Base-by-base conservation (phyloP, 331 rosid species). In the Quercus tomentella region DNA sequence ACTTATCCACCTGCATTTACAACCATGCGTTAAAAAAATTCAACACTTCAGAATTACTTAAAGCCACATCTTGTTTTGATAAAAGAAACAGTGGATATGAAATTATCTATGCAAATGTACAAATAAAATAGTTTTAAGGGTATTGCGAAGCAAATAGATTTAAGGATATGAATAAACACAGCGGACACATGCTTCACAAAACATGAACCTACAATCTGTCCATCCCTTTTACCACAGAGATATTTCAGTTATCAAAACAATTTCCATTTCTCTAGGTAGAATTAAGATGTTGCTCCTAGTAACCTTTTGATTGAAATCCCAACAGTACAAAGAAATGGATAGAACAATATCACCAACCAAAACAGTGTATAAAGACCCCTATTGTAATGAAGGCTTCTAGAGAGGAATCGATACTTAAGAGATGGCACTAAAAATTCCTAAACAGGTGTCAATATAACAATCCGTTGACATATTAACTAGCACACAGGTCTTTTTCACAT, bases 1-100 rank as follows among this genome's bases (percentile, higher is more conserved):
- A 12, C 93, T 91, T 81, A 95, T 92, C 99, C 99, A 95, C 86
- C 99, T 95, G 86, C 88, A 82, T 26, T 58, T 45, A 80, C 79
- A 86, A 86, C 61, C 75, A 76, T 52, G 55, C 3, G n/a, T 49
- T 33, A n/a, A 35, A 35, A 35, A 20, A 33, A 45, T 23, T 11
- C 56, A 31, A 31, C 72, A 73, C 56, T 26, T 79, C 37, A 81
- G 73, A 20, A 7, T 26, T 70, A 28, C 67, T 60, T 63, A 49
- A 63, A 56, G 49, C 60, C 16, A 35, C 16, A 41, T 28, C 17
- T 35, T 7, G 22, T n/a, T 33, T 10, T 41, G n/a, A 57, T 58
- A 37, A 4, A 41, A 28, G 45, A 65, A 30, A 65, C 18, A 12
- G 7, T 3, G 49, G 11, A 31, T 26, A 65, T 16, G 16, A 26